Evolutionary conservation across 805 yeast genomes (phyloP).

Genomic region (Yarrowia sp.): DNA sequence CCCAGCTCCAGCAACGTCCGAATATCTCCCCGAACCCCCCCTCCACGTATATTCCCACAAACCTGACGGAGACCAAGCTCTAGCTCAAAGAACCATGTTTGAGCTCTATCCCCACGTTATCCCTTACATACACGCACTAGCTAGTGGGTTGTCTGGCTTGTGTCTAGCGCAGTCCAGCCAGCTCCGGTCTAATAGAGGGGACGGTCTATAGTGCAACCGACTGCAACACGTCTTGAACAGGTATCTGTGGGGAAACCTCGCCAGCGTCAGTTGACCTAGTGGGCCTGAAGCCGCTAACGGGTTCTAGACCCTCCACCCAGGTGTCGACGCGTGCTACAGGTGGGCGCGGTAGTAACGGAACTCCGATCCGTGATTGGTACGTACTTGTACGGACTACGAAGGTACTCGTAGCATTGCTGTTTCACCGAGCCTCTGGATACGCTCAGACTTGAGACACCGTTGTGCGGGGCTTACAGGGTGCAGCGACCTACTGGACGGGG

Average conservation of each 20-base stretch:
- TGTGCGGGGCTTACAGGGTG: too few relatives aligned
- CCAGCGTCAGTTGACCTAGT: constrained; percentile 3
- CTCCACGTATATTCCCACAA: neutral
- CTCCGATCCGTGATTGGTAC: too few relatives aligned
- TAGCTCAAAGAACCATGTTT: constrained; percentile 1
- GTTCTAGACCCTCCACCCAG: neutral
- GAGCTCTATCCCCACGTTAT: constrained; percentile 17
- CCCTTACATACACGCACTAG: constrained; percentile 15
- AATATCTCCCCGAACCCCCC: too few relatives aligned
- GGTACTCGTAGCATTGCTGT: too few relatives aligned
- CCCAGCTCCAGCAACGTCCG: too few relatives aligned
- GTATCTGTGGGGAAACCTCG: neutral
- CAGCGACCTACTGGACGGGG: too few relatives aligned
- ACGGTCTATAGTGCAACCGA: neutral
- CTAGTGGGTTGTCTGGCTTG: too few relatives aligned
- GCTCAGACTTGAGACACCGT: too few relatives aligned
- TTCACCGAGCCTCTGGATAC: too few relatives aligned
- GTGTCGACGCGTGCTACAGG: neutral
- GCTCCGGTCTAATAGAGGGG: constrained; percentile 10
- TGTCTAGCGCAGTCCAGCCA: neutral
- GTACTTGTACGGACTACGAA: too few relatives aligned
- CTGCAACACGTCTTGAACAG: constrained; percentile 10
- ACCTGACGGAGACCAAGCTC: neutral
- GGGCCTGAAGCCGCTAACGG: too few relatives aligned
- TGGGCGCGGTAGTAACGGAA: neutral